A percentile compares a stretch with the other conserved stretches of the same genome.
Evolutionary conservation across 768 basidiomycete genomes (phyloP).

Genomic region (Leccinum uliginosum): DNA sequence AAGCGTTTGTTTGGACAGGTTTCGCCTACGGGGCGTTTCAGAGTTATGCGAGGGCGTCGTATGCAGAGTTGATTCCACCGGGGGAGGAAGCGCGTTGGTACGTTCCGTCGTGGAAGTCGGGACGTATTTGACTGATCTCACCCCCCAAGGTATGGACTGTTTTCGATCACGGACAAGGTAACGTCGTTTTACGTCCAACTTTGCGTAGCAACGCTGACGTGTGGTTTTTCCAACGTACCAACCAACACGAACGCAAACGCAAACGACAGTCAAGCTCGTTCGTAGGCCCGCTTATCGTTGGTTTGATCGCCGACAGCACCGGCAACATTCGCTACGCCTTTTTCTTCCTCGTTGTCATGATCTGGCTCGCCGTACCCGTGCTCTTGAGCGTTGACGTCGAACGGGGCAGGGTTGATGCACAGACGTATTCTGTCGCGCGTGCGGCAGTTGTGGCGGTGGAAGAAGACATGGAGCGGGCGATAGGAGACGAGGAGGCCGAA

Average conservation of each 20-base stretch:
- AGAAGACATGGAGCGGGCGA: background rate
- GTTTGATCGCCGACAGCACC: slow-evolving; percentile 80
- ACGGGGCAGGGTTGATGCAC: slow-evolving; percentile 53
- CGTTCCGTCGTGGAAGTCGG: slow-evolving; percentile 7
- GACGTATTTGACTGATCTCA: background rate
- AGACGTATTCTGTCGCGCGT: slow-evolving; percentile 23
- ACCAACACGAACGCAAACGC: too few relatives aligned
- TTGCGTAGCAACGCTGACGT: background rate
- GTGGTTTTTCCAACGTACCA: background rate
- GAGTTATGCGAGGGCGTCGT: slow-evolving; percentile 82
- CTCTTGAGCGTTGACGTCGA: slow-evolving; percentile 68
- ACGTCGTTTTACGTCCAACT: background rate
- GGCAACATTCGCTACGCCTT: slow-evolving; percentile 92
- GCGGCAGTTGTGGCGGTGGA: background rate
- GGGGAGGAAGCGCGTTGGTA: slow-evolving; percentile 90
- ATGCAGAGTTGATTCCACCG: slow-evolving; percentile 80
- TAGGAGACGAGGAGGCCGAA: background rate
- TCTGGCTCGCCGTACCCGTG: slow-evolving; percentile 77
- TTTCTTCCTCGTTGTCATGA: slow-evolving; percentile 80
- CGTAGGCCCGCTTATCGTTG: slow-evolving; percentile 85
- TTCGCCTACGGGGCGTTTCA: slow-evolving; percentile 88
- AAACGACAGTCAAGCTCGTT: slow-evolving; percentile 76
- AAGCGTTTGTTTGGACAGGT: slow-evolving; percentile 37
- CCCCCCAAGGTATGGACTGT: slow-evolving; percentile 57
- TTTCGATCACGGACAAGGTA: slow-evolving; percentile 89